phyloP scores from a whole-genome alignment of 2,329 filamentous ascomycete genomes.

The Trichoderma semiorbis region DNA sequence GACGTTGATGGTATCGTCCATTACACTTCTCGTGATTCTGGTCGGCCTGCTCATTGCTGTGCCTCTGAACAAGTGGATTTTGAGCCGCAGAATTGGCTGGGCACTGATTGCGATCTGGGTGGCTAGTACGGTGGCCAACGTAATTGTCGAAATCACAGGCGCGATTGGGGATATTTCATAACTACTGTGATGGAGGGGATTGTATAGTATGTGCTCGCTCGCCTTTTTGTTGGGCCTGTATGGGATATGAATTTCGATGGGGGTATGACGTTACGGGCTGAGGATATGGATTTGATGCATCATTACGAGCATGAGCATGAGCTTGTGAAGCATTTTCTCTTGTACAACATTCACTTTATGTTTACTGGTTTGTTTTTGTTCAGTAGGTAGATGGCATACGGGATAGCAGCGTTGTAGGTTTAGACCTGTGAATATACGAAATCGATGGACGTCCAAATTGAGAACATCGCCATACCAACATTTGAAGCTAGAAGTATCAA shows the following conservation, averaged over 20 bases:
- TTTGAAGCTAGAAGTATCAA: too few species aligned
- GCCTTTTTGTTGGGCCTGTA: neutral
- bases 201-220: neutral
- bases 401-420: neutral
- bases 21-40: constrained; percentile 79
- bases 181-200: neutral
- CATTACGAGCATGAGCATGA: neutral
- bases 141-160: constrained; percentile 71
- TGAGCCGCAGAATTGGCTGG: constrained; percentile 80
- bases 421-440: neutral
- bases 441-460: neutral
- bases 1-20: constrained; percentile 78
- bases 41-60: constrained; percentile 75
- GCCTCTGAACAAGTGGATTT: constrained; percentile 79
- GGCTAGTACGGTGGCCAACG: constrained; percentile 75
- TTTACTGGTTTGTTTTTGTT: neutral
- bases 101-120: constrained; percentile 76
- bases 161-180: constrained; percentile 37
- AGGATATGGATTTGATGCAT: neutral
- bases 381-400: neutral
- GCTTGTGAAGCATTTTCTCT: neutral
- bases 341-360: neutral
- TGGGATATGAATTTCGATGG: neutral
- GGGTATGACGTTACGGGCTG: neutral
- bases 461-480: neutral